Conservation (phyloP, 2,329 filamentous ascomycete genomes). For the Plectosphaerella plurivora region DNA sequence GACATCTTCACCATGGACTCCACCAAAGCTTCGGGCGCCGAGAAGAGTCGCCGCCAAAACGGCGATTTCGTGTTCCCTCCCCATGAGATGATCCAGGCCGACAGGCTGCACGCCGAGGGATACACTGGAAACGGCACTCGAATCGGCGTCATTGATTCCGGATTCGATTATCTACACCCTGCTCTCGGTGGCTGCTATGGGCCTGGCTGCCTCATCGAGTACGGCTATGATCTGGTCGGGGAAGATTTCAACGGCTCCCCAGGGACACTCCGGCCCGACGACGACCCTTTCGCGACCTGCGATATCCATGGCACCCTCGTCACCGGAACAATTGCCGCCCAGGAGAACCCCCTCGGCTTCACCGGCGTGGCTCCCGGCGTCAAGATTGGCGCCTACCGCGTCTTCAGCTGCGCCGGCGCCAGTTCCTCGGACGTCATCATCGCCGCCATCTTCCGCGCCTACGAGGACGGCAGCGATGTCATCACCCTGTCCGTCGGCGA, state of each 20-base stretch:
- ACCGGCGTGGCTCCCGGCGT: constrained; percentile 54
- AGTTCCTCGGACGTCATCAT: constrained; percentile 52
- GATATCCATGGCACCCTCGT: constrained; percentile 57
- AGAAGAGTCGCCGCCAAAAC: too few species aligned
- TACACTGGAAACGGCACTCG: constrained; percentile 37
- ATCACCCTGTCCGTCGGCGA: too few species aligned
- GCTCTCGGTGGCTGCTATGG: constrained; percentile 49
- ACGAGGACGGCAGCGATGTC: constrained; percentile 53
- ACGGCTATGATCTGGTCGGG: constrained; percentile 42
- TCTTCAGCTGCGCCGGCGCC: constrained; percentile 49
- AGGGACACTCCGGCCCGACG: constrained; percentile 33
- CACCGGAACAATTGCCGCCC: constrained; percentile 57
- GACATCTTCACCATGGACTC: background rate
- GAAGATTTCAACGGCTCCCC: constrained; percentile 22
- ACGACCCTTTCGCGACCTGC: constrained; percentile 39
- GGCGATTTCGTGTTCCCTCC: too few species aligned
- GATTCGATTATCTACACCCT: constrained; percentile 43
- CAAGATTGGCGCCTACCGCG: constrained; percentile 49
- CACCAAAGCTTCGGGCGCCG: too few species aligned
- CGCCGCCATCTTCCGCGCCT: constrained; percentile 53
- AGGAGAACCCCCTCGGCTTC: constrained; percentile 44
- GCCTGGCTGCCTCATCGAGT: constrained; percentile 37
- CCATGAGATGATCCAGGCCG: constrained; percentile 30
- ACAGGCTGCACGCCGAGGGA: constrained; percentile 34
- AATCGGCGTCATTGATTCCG: constrained; percentile 34